Evolutionary conservation across 2,329 filamentous ascomycete species (phyloP), one percentile per base, ranked within the genome.

Genomic region (Didymella segeticola): DNA sequence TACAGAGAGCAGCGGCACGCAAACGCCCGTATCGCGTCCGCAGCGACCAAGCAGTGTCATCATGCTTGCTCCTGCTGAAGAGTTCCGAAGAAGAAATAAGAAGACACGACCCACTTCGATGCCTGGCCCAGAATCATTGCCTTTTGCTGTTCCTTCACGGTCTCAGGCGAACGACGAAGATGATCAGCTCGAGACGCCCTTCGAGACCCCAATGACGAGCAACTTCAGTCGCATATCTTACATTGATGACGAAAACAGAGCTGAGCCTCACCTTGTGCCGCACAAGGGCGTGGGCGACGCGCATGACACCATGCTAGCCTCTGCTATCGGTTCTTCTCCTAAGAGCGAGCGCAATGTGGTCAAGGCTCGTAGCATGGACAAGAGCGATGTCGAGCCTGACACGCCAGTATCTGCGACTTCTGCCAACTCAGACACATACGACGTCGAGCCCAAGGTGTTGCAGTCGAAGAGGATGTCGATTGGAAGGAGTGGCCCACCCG

Each of bases 401-500:
- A 68, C 51, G 3, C 51, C 51, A 11, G 45, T 33, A 11, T 54
- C 51, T n/a, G 29, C 31, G 19, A 45, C 34, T 11, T 49, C 51
- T 2, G 38, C 61, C 0, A 64, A 60, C 3, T 60, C 65, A 23
- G 57, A 51, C 7, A 60, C 43, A 25, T 63, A 69, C 25, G 64
- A 69, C 20, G 62, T 53, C 9, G 61, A 68, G 22, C 60, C 67
- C 4, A 67, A 70, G 41, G 70, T 75, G 1, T 48, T 75, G 52
- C 62, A 67, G 14, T 71, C 69, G 2, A 72, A 73, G 62, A 55
- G 72, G 15, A 68, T 75, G 68, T 75, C 72, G 1, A 69, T 75
- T 19, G 71, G 71, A 45, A 68, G 66, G 52, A 56, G 64, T 6
- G 71, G 68, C 5, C 64, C 68, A 27, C 68, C 70, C 36, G 66